Percentiles rank a stretch among this genome's conserved stretches.
Evolutionary conservation across 1,284 basidiomycete species (phyloP).

Genomic region (Inonotus hispidus): DNA sequence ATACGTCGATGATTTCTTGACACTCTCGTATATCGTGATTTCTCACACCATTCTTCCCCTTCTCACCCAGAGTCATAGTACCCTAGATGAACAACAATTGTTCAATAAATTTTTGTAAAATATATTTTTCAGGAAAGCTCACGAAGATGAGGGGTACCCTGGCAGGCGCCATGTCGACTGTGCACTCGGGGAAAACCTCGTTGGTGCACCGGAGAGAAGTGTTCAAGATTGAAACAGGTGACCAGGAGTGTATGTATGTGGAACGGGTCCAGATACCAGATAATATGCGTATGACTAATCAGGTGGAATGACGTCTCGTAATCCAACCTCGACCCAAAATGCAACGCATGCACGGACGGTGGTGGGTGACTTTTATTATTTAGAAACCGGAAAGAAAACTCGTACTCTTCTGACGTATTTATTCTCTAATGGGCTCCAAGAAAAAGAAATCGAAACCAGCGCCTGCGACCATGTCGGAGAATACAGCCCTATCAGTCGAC

Average conservation of each 20-base stretch:
- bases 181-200: not conserved
- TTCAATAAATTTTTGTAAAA: not conserved
- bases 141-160: conserved; percentile 37
- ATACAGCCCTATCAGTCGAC: conserved; percentile 31
- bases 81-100: conserved; percentile 29
- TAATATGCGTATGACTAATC: not conserved
- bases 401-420: not conserved
- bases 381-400: not conserved
- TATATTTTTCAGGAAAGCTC: not conserved
- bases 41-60: conserved; percentile 40
- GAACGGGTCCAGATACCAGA: not conserved
- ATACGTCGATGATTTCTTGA: conserved; percentile 43
- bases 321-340: not conserved
- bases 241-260: not conserved
- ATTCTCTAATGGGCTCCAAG: conserved; percentile 37
- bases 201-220: not conserved
- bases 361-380: not conserved
- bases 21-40: conserved; percentile 33
- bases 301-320: not conserved
- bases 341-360: not conserved
- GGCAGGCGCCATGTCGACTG: conserved; percentile 19
- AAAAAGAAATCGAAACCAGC: conserved; percentile 50
- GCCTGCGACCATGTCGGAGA: conserved; percentile 27
- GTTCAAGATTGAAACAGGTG: not conserved
- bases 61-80: conserved; percentile 44